These are phyloP conservation scores for Pseudomonodictys pantanalensis DNA, from an alignment of 495 filamentous ascomycete species.

Conservation along the genomic window DNA sequence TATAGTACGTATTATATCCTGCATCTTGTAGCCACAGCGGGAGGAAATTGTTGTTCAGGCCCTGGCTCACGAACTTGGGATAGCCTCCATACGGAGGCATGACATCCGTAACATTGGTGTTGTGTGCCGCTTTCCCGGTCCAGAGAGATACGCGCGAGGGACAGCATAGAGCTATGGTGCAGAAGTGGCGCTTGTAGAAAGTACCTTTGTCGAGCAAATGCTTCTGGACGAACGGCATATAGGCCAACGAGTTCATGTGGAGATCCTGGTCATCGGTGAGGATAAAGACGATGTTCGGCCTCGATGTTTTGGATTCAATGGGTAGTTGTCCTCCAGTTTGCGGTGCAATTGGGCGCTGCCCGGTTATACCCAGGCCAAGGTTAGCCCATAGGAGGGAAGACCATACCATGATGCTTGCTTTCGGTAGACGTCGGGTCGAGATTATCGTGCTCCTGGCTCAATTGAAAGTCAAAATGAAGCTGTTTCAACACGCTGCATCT, in stretches of 20 bases:
- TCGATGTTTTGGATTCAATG: background rate
- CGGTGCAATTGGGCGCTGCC: background rate
- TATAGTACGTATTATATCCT: slow-evolving; percentile 69
- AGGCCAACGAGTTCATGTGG: slow-evolving; percentile 35
- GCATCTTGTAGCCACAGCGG: slow-evolving; percentile 66
- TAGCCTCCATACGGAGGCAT: slow-evolving; percentile 57
- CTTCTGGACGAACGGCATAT: slow-evolving; percentile 35
- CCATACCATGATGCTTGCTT: background rate
- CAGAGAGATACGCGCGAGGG: slow-evolving; percentile 37
- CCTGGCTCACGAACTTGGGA: slow-evolving; percentile 63
- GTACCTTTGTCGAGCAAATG: slow-evolving; percentile 32
- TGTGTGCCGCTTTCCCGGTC: slow-evolving; percentile 67
- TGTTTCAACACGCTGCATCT: too few species aligned
- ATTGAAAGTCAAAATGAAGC: background rate
- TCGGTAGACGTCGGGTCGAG: background rate
- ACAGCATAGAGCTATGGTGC: slow-evolving; percentile 37
- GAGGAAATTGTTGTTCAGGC: slow-evolving; percentile 64
- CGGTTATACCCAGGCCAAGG: background rate
- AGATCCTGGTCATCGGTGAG: slow-evolving; percentile 39
- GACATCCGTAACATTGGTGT: slow-evolving; percentile 74
- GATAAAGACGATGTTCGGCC: slow-evolving; percentile 35
- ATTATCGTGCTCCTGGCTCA: background rate
- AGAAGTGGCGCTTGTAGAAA: slow-evolving; percentile 31
- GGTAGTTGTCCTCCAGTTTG: background rate
- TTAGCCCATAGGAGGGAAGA: background rate